These are phyloP conservation scores for Naganishia vishniacii DNA, from an alignment of 768 basidiomycete genomes.

Conservation along the genomic window DNA sequence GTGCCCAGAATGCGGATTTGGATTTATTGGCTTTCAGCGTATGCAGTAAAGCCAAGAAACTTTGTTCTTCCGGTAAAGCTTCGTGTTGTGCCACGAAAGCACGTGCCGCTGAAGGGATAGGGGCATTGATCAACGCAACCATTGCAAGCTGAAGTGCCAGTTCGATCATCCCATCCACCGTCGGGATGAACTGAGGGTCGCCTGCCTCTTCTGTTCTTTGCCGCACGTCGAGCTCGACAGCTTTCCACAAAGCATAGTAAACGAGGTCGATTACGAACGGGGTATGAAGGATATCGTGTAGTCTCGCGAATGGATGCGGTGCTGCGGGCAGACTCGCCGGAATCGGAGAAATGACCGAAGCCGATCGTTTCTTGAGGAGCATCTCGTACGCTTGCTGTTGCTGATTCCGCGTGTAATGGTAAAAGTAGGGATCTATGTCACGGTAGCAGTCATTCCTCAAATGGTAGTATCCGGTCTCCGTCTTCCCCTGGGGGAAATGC, in stretches of 20 bases:
- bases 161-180: constrained; percentile 78
- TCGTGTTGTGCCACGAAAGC: constrained; percentile 11
- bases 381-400: constrained; percentile 82
- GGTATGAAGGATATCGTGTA: constrained; percentile 64
- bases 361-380: constrained; percentile 61
- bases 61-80: constrained; percentile 36
- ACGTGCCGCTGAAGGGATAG: background rate
- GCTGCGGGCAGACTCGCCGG: constrained; percentile 56
- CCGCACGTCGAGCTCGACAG: constrained; percentile 43
- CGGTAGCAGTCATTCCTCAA: constrained; percentile 74
- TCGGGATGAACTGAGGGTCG: constrained; percentile 33
- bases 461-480: constrained; percentile 81
- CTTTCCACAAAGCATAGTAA: constrained; percentile 73
- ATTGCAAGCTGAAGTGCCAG: constrained; percentile 79
- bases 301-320: constrained; percentile 60
- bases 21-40: constrained; percentile 69
- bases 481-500: constrained; percentile 65
- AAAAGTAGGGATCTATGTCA: constrained; percentile 92
- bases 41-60: constrained; percentile 67
- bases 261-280: constrained; percentile 71
- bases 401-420: constrained; percentile 89
- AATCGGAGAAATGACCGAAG: constrained; percentile 69
- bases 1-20: constrained; percentile 62
- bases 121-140: constrained; percentile 56
- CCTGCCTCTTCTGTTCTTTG: constrained; percentile 35